Percentiles rank a stretch among this genome's conserved stretches.
phyloP scores from a whole-genome alignment of 768 basidiomycete genomes.

The Fistulinella prunicolor region DNA sequence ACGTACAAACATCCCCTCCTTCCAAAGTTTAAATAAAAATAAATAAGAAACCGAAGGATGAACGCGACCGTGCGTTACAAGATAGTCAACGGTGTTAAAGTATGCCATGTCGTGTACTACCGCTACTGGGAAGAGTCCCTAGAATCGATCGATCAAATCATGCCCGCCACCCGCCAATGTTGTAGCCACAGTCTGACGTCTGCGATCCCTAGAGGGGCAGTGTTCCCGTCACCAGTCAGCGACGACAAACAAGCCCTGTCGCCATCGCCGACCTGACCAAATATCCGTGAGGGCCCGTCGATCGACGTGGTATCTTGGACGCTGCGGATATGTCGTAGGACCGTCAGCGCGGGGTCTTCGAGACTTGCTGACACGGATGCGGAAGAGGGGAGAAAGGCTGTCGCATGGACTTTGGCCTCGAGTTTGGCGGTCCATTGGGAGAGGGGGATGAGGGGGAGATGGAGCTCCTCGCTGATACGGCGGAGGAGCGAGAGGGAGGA shows the following conservation, averaged over 20 bases:
- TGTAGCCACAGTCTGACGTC: slow-evolving; percentile 11
- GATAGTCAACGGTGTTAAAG: too few relatives aligned
- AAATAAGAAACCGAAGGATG: too few relatives aligned
- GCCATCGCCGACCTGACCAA: neutral
- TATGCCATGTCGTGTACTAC: too few relatives aligned
- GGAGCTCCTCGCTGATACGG: slow-evolving; percentile 3
- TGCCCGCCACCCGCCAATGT: slow-evolving; percentile 8
- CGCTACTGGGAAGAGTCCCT: too few relatives aligned
- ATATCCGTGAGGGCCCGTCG: neutral
- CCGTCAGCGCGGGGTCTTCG: slow-evolving; percentile 2
- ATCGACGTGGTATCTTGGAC: neutral
- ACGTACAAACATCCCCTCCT: too few relatives aligned
- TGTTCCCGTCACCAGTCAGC: neutral
- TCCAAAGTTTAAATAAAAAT: too few relatives aligned
- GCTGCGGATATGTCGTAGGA: slow-evolving; percentile 2
- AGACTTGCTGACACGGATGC: neutral
- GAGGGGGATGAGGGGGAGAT: slow-evolving; percentile 10
- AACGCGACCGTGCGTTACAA: too few relatives aligned
- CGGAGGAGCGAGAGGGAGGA: slow-evolving; percentile 11
- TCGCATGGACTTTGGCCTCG: slow-evolving; percentile 1
- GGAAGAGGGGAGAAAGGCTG: neutral
- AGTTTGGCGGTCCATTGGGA: slow-evolving; percentile 12
- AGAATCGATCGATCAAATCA: too few relatives aligned
- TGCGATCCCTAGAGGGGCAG: neutral
- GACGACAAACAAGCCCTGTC: slow-evolving; percentile 12